Conservation (phyloP, 176 grass and related monocot genomes). For the Oryza punctata region DNA sequence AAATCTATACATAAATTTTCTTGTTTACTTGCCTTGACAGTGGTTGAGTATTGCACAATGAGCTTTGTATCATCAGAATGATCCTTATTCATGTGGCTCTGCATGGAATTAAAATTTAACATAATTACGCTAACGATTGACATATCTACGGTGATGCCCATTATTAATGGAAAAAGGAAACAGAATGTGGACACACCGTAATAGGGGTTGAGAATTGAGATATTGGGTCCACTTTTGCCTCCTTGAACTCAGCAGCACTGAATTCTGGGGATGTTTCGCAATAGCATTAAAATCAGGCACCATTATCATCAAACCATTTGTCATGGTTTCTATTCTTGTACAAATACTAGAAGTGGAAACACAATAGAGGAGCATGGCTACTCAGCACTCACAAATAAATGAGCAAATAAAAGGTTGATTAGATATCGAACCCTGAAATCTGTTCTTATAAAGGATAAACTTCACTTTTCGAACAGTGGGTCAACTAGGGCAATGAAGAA, state of each 20-base stretch:
- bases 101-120: conserved; percentile 27
- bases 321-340: conserved; percentile 9
- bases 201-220: conserved; percentile 88
- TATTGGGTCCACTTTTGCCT: conserved; percentile 83
- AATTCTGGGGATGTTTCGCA: conserved; percentile 63
- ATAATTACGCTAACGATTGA: neutral
- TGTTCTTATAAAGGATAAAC: neutral
- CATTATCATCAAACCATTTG: conserved; percentile 8
- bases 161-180: conserved; percentile 22
- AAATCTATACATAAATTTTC: conserved; percentile 1
- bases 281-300: conserved; percentile 15
- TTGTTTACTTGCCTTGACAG: conserved; percentile 64
- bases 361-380: conserved; percentile 12
- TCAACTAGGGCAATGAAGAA: conserved; percentile 14
- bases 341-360: neutral
- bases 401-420: conserved; percentile 3
- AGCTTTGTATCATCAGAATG: conserved; percentile 92
- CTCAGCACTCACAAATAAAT: conserved; percentile 21
- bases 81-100: conserved; percentile 98
- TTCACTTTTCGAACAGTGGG: neutral
- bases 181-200: conserved; percentile 46
- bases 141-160: neutral
- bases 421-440: neutral
- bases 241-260: conserved; percentile 68
- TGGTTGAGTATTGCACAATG: conserved; percentile 82